These are phyloP conservation scores for Cladobotryum protrusum DNA, from an alignment of 2,329 filamentous ascomycete species.

Conservation along the genomic window DNA sequence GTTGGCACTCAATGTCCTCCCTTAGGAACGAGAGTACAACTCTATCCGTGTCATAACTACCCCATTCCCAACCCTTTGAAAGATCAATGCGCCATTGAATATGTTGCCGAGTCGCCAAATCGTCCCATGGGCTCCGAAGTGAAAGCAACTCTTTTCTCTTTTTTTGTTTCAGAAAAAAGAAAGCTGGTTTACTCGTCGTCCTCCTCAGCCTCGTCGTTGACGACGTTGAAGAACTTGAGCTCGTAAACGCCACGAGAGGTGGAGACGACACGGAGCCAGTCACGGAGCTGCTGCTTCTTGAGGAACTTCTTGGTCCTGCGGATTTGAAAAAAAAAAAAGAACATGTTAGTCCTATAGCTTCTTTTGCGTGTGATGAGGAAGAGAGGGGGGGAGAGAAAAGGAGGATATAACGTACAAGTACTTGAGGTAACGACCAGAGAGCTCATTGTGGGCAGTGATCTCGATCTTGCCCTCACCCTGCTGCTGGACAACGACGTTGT, in stretches of 20 bases:
- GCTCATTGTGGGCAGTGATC: constrained; percentile 94
- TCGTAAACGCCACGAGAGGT: constrained; percentile 98
- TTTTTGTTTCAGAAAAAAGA: too few species aligned
- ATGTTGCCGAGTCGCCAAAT: too few species aligned
- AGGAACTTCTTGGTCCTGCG: constrained; percentile 99
- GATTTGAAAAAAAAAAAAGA: background rate
- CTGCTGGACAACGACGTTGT: constrained; percentile 84
- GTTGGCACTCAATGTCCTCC: too few species aligned
- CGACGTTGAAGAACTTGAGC: constrained; percentile 99
- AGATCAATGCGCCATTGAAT: too few species aligned
- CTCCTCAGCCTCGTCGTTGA: constrained; percentile 95
- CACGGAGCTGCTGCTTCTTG: constrained; percentile 99
- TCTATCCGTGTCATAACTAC: too few species aligned
- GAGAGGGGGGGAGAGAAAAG: background rate
- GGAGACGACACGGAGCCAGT: constrained; percentile 98
- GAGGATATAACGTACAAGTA: constrained; percentile 74
- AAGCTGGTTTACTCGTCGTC: constrained; percentile 80
- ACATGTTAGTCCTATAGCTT: background rate
- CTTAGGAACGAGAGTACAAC: too few species aligned
- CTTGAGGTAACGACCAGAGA: constrained; percentile 99
- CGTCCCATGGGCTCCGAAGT: background rate
- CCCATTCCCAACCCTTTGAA: too few species aligned
- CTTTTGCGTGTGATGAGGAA: background rate
- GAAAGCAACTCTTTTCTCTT: constrained; percentile 1
- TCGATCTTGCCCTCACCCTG: constrained; percentile 95